Evolutionary conservation across 75 land plant species (phyloP).

Genomic region (Picea sitchensis): DNA sequence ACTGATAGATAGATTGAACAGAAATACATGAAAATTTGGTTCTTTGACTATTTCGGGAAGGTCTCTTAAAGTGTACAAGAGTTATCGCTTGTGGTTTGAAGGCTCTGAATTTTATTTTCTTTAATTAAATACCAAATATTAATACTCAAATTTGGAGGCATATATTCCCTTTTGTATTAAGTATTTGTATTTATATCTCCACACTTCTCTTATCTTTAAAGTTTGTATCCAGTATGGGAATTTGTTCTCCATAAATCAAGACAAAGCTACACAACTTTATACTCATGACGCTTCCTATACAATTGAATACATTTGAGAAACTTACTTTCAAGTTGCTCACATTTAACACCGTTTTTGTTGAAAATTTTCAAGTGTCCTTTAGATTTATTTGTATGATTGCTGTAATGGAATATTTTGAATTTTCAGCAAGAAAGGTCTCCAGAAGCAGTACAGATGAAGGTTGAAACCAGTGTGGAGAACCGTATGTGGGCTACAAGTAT

Average conservation of each 20-base stretch:
- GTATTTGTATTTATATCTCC: no score
- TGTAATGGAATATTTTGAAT: not conserved
- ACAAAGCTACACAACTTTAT: not conserved
- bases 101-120: no score
- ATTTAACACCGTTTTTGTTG: not conserved
- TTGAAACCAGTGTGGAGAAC: conserved; percentile 21
- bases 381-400: no score
- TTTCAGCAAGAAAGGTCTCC: conserved; percentile 23
- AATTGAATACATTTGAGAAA: not conserved
- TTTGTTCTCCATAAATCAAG: not conserved
- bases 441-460: conserved; percentile 28
- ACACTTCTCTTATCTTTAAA: no score
- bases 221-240: not conserved
- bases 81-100: no score
- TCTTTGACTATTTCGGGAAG: no score
- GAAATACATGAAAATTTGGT: no score
- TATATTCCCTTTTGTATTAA: no score
- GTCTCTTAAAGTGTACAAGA: no score
- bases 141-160: no score
- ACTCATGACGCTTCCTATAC: not conserved
- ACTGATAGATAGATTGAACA: no score
- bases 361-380: not conserved
- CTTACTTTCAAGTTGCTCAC: not conserved
- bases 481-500: conserved; percentile 19
- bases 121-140: no score